Conservation (phyloP, 2,329 filamentous ascomycete species). For the Colletotrichum graminicola region DNA sequence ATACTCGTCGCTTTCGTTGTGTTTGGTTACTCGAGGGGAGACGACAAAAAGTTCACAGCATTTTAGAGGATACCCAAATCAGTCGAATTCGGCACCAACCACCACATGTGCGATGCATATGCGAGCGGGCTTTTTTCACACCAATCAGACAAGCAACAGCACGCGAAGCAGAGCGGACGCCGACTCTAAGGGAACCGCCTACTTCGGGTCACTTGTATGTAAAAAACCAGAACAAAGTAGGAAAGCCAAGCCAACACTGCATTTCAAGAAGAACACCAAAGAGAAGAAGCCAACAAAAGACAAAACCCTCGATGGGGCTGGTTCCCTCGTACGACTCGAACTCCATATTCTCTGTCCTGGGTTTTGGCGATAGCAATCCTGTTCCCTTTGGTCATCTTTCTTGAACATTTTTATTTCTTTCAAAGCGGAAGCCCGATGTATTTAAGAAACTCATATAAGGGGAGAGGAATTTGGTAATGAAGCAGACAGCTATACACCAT, state of each 20-base stretch:
- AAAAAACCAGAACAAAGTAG: slow-evolving; percentile 22
- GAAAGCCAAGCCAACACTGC: slow-evolving; percentile 21
- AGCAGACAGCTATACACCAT: slow-evolving; percentile 34
- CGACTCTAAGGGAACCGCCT: neutral
- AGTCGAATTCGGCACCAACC: slow-evolving; percentile 16
- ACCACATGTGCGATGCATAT: slow-evolving; percentile 20
- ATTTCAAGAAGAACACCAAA: slow-evolving; percentile 31
- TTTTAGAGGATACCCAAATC: slow-evolving; percentile 42
- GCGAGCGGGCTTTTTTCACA: slow-evolving; percentile 27
- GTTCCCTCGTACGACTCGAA: slow-evolving; percentile 36
- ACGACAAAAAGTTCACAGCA: slow-evolving; percentile 32
- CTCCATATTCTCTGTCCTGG: slow-evolving; percentile 22
- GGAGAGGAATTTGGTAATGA: slow-evolving; percentile 23
- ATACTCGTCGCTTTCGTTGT: slow-evolving; percentile 22
- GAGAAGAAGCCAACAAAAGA: neutral
- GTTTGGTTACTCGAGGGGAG: slow-evolving; percentile 28
- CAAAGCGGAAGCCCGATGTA: slow-evolving; percentile 17
- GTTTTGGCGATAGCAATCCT: neutral
- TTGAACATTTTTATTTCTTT: slow-evolving; percentile 17
- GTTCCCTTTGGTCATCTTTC: neutral
- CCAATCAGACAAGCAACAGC: slow-evolving; percentile 1
- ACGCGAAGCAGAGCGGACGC: neutral
- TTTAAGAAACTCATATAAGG: slow-evolving; percentile 8
- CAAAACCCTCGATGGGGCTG: slow-evolving; percentile 38
- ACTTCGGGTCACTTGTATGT: slow-evolving; percentile 27